Evolutionary conservation across 2,329 filamentous ascomycete species (phyloP), one percentile per base, ranked within the genome.

Genomic region (Cadophora luteo-olivacea): DNA sequence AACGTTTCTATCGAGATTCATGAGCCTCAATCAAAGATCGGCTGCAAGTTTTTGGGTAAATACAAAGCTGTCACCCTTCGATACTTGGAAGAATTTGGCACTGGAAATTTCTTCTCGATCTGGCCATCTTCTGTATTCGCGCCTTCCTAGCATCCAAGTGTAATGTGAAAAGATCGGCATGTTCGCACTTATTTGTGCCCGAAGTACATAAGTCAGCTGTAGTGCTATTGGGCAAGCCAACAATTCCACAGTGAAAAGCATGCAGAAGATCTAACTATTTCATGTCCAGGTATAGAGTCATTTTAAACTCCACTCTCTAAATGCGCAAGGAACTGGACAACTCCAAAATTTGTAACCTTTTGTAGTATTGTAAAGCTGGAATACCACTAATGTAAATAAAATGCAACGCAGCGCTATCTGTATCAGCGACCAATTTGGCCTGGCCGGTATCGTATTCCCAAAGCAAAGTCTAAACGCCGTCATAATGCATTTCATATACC

Each of bases 401-500:
- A 49, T 6, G 57, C n/a, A 60, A 45, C 22, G 57, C 22, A 60
- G 9, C 45, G 45, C 45, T 49, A 49, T 22, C 19, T 22, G 45
- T 49, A 22, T 11, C 19, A 22, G 14, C 41, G 19, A 19, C 45
- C 19, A 22, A 12, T 11, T 7, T 49, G 6, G 45, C 45, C n/a
- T 49, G 6, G 45, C 45, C n/a, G n/a, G 12, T 49, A 49, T 49
- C 19, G 9, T 49, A 22, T 22, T 49, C 45, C 45, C 45, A 22
- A 49, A 12, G 45, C 45, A 22, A 49, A 12, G 45, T 60, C 57
- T 25, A 45, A 63, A 66, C 55, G 55, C 64, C 49, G 45, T 66
- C 58, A 36, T 65, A 52, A 52, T 65, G 54, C 64, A 61, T 65
- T 32, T 29, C 29, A 24, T 41, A 22, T 61, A 8, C 54, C n/a